Percentiles rank a stretch among this genome's conserved stretches.
Conservation (phyloP, 2,329 filamentous ascomycete species). For the Rhexocercosporidium sp. region DNA sequence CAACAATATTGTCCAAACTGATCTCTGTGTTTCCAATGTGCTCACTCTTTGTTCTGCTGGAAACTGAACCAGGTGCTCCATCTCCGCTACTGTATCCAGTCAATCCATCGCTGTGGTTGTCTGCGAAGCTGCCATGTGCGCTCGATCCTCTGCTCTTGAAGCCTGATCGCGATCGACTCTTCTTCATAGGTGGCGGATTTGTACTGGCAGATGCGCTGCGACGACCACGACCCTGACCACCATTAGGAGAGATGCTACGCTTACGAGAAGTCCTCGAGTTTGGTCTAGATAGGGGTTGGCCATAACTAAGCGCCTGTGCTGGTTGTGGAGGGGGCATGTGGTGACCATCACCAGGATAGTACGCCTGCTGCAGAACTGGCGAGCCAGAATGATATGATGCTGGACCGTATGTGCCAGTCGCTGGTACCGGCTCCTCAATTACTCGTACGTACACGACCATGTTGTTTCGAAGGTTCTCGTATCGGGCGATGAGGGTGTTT, state of each 20-base stretch:
- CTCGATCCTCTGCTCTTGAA: constrained; percentile 72
- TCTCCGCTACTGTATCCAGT: constrained; percentile 89
- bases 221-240: constrained; percentile 63
- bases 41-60: constrained; percentile 78
- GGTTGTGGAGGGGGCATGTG: constrained; percentile 65
- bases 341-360: constrained; percentile 66
- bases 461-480: constrained; percentile 92
- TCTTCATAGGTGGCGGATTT: constrained; percentile 59
- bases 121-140: constrained; percentile 54
- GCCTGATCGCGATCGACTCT: constrained; percentile 68
- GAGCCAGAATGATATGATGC: constrained; percentile 57
- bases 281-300: constrained; percentile 68
- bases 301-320: constrained; percentile 57
- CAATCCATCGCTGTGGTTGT: constrained; percentile 67
- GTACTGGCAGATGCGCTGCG: constrained; percentile 76
- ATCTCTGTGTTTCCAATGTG: constrained; percentile 95
- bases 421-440: constrained; percentile 62
- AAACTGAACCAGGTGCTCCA: constrained; percentile 76
- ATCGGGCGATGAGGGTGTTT: constrained; percentile 90
- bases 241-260: constrained; percentile 77
- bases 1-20: constrained; percentile 96
- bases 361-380: constrained; percentile 56
- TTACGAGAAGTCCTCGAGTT: constrained; percentile 73
- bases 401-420: constrained; percentile 55
- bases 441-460: constrained; percentile 94